phyloP scores from a whole-genome alignment of 176 grass and related monocot genomes.

The Tillandsia fasciculata region DNA sequence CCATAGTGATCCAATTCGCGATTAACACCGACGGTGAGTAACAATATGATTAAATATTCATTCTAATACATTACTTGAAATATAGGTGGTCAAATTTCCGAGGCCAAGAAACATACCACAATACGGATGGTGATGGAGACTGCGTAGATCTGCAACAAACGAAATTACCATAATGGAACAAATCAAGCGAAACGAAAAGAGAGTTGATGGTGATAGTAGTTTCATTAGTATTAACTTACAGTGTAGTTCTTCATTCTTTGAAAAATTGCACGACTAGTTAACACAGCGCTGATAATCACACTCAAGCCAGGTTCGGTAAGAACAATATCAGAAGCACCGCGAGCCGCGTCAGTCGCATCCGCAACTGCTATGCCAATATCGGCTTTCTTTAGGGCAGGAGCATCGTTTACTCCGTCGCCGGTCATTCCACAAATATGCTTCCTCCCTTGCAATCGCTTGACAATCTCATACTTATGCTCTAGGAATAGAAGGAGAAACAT shows the following conservation, averaged over 20 bases:
- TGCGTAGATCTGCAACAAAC: constrained; percentile 56
- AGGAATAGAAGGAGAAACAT: constrained; percentile 1
- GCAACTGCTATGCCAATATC: constrained; percentile 81
- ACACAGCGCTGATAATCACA: constrained; percentile 72
- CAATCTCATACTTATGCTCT: constrained; percentile 90
- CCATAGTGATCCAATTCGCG: too few relatives aligned
- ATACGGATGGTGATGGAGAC: constrained; percentile 76
- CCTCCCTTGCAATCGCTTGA: constrained; percentile 65
- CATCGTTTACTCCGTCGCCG: constrained; percentile 80
- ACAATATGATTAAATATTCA: neutral
- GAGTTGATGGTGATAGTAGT: neutral
- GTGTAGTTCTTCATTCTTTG: constrained; percentile 88
- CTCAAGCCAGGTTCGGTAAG: constrained; percentile 70
- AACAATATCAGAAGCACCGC: constrained; percentile 82
- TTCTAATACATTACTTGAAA: neutral
- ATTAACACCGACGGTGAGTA: too few relatives aligned
- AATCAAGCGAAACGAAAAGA: constrained; percentile 1
- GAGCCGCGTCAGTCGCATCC: constrained; percentile 74
- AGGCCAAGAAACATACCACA: constrained; percentile 38
- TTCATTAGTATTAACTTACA: constrained; percentile 20
- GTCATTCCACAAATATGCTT: constrained; percentile 89
- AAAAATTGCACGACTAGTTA: constrained; percentile 79
- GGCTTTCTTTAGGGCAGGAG: constrained; percentile 74
- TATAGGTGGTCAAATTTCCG: neutral
- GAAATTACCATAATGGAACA: constrained; percentile 16